Conservation (phyloP, 805 yeast species). For the Ogataea paraovalis region DNA sequence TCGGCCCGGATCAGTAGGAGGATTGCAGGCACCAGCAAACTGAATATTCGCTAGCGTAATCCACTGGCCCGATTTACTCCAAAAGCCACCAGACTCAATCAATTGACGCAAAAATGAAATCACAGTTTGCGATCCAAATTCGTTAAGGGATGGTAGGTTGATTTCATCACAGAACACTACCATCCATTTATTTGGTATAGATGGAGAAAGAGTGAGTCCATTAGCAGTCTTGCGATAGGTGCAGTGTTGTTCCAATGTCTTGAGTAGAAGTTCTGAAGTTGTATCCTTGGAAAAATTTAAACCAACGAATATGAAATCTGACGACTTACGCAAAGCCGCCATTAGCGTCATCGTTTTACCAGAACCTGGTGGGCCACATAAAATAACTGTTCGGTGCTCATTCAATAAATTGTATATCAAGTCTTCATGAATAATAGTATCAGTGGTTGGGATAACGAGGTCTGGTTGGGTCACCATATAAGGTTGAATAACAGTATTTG, state of each 20-base stretch:
- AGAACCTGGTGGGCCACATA: slow-evolving; percentile 97
- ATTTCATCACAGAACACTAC: slow-evolving; percentile 91
- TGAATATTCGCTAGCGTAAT: slow-evolving; percentile 59
- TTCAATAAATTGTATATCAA: slow-evolving; percentile 53
- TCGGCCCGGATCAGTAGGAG: slow-evolving; percentile 79
- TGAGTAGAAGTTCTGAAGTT: slow-evolving; percentile 53
- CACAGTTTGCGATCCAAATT: slow-evolving; percentile 68
- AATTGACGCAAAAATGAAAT: slow-evolving; percentile 72
- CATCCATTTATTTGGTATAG: slow-evolving; percentile 58
- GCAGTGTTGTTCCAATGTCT: slow-evolving; percentile 71
- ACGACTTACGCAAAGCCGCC: slow-evolving; percentile 56
- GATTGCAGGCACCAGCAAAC: slow-evolving; percentile 94
- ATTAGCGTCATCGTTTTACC: slow-evolving; percentile 92
- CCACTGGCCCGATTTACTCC: slow-evolving; percentile 65
- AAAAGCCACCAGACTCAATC: slow-evolving; percentile 71
- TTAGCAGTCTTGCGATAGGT: slow-evolving; percentile 46
- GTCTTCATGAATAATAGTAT: slow-evolving; percentile 65
- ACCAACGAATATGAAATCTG: slow-evolving; percentile 56
- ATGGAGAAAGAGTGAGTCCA: slow-evolving; percentile 58
- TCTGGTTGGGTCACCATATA: slow-evolving; percentile 59
- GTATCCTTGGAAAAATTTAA: slow-evolving; percentile 84
- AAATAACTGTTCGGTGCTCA: slow-evolving; percentile 55
- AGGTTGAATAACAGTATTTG: slow-evolving; percentile 45
- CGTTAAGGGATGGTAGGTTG: slow-evolving; percentile 71
- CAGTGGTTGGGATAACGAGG: slow-evolving; percentile 72